Evolutionary conservation across 306 rosid species (phyloP).

Genomic region (Cicer pinnatifidum): DNA sequence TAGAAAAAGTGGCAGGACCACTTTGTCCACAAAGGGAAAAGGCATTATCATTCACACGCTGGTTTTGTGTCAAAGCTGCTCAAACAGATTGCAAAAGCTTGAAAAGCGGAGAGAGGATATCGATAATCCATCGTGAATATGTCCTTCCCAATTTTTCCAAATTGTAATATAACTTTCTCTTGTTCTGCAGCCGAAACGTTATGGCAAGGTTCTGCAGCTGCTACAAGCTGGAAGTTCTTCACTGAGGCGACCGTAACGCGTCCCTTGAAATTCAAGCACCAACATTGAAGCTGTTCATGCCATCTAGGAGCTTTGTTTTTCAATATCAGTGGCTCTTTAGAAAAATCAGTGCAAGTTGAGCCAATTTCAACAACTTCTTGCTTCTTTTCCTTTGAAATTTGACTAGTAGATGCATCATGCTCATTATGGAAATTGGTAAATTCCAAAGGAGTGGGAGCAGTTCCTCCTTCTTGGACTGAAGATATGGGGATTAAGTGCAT

Average conservation of each 20-base stretch:
- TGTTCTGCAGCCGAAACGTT: constrained; percentile 71
- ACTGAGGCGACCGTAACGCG: constrained; percentile 94
- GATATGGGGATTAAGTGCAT: constrained; percentile 80
- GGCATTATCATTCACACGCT: constrained; percentile 77
- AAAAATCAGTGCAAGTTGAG: constrained; percentile 40
- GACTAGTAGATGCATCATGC: constrained; percentile 25
- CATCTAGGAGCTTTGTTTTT: constrained; percentile 90
- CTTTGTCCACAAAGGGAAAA: constrained; percentile 18
- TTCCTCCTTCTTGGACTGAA: constrained; percentile 78
- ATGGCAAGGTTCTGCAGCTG: constrained; percentile 67
- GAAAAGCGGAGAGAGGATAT: constrained; percentile 94
- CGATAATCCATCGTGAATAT: constrained; percentile 97
- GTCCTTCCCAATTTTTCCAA: constrained; percentile 93
- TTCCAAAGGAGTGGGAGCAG: constrained; percentile 80
- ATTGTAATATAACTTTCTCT: constrained; percentile 85
- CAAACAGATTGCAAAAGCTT: constrained; percentile 91
- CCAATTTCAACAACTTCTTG: constrained; percentile 48
- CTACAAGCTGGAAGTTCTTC: constrained; percentile 95
- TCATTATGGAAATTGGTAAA: constrained; percentile 51
- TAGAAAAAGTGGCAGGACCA: constrained; percentile 45
- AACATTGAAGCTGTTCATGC: constrained; percentile 95
- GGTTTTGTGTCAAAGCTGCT: constrained; percentile 99
- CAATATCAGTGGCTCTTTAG: constrained; percentile 65
- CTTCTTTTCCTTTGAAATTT: constrained; percentile 57
- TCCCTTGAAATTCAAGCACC: constrained; percentile 98